Evolutionary conservation across 345 rosid species (phyloP).

Genomic region (Lumnitzera racemosa): DNA sequence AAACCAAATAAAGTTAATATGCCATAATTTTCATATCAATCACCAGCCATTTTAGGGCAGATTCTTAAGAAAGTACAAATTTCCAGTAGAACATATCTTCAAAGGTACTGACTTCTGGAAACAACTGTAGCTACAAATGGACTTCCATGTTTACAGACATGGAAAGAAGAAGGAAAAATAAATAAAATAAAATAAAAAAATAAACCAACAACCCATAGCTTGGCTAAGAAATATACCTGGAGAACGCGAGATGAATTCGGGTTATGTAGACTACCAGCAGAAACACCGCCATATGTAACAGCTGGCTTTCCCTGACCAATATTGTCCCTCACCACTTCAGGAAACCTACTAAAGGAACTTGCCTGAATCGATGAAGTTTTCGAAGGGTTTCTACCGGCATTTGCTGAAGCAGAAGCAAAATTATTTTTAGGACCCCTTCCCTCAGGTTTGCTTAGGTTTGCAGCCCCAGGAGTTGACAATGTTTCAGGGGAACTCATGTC

Average conservation of each 20-base stretch:
- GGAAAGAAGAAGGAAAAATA: background rate
- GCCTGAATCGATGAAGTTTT: conserved; percentile 35
- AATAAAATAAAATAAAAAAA: background rate
- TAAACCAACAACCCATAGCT: background rate
- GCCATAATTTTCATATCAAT: background rate
- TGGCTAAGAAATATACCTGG: conserved; percentile 35
- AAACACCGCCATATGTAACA: conserved; percentile 27
- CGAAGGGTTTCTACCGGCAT: conserved; percentile 32
- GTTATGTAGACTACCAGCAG: conserved; percentile 26
- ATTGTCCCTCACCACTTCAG: conserved; percentile 34
- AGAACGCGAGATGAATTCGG: conserved; percentile 26
- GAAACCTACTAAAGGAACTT: conserved; percentile 31
- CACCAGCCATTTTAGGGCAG: background rate
- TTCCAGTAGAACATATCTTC: no score
- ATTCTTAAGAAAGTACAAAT: no score
- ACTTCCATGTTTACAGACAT: background rate
- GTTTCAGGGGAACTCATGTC: conserved; percentile 41
- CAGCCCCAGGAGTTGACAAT: conserved; percentile 33
- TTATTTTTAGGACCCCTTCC: conserved; percentile 41
- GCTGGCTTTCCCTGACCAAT: conserved; percentile 39
- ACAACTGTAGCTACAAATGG: no score
- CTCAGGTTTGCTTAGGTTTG: conserved; percentile 29
- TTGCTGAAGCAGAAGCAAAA: conserved; percentile 37
- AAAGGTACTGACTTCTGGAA: no score
- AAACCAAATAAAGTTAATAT: background rate